Conservation (phyloP, 495 filamentous ascomycete species). For the Penicillium paradoxum region DNA sequence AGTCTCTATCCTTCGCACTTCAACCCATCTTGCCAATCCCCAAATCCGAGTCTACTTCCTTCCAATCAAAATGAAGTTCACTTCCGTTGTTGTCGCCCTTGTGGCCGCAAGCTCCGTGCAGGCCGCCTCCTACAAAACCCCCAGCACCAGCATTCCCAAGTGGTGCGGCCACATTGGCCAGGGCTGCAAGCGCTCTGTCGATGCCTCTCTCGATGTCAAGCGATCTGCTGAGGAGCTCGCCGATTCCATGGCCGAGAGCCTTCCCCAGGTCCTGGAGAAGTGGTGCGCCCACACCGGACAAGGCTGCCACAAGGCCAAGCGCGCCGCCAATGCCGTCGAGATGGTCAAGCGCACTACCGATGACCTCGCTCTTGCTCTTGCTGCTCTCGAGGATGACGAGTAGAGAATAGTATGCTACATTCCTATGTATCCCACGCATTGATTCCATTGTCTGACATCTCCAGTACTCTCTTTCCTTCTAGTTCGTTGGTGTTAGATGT, state of each 20-base stretch:
- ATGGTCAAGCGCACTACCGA: constrained; percentile 37
- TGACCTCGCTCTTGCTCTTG: constrained; percentile 38
- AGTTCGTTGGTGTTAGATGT: not conserved
- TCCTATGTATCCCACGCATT: not conserved
- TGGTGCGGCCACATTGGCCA: constrained; percentile 35
- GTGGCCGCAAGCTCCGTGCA: constrained; percentile 35
- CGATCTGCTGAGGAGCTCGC: constrained; percentile 49
- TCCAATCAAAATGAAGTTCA: constrained; percentile 44
- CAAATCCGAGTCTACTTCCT: not conserved
- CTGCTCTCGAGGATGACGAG: constrained; percentile 31
- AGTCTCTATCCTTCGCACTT: constrained; percentile 7
- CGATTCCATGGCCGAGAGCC: constrained; percentile 36
- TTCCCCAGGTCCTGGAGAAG: constrained; percentile 25
- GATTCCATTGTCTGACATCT: not conserved
- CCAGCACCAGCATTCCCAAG: constrained; percentile 12
- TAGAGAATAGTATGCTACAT: constrained; percentile 21
- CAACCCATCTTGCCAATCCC: constrained; percentile 3
- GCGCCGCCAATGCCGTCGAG: constrained; percentile 37
- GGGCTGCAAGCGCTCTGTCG: constrained; percentile 34
- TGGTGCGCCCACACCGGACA: constrained; percentile 41
- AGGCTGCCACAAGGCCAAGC: constrained; percentile 44
- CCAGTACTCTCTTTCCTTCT: not conserved
- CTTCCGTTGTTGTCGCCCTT: constrained; percentile 32
- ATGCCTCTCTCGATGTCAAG: constrained; percentile 35
- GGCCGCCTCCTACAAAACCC: constrained; percentile 19